These are phyloP conservation scores for Solanum chiquidenum DNA, from an alignment of 257 asterid species.

Conservation along the genomic window DNA sequence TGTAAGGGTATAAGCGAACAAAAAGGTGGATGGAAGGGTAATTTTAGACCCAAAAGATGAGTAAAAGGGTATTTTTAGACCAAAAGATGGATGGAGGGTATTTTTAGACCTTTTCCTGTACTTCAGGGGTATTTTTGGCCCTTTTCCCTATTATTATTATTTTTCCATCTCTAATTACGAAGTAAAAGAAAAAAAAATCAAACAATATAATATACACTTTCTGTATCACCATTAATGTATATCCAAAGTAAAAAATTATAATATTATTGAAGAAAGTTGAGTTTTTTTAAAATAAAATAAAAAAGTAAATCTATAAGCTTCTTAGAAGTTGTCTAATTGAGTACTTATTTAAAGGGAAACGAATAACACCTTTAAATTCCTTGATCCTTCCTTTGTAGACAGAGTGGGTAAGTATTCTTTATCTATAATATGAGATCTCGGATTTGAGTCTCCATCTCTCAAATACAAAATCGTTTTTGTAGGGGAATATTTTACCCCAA, in stretches of 20 bases:
- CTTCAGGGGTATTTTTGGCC: not conserved
- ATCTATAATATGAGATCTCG: too few species aligned
- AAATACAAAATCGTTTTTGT: too few species aligned
- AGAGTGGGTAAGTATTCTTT: not conserved
- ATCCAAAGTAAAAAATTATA: constrained; percentile 12
- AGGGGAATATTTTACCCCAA: too few species aligned
- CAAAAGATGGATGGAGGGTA: too few species aligned
- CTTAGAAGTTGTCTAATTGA: constrained; percentile 20
- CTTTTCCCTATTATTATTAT: not conserved
- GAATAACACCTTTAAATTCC: constrained; percentile 11
- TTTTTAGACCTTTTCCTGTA: too few species aligned
- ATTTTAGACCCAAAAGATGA: too few species aligned
- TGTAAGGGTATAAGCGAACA: too few species aligned
- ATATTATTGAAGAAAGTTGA: not conserved
- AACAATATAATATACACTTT: not conserved
- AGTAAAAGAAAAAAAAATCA: not conserved
- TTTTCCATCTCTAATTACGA: not conserved
- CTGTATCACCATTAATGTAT: constrained; percentile 2
- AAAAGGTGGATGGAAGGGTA: too few species aligned
- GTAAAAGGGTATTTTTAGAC: too few species aligned
- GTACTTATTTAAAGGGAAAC: not conserved
- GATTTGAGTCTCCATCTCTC: too few species aligned
- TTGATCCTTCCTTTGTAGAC: constrained; percentile 17
- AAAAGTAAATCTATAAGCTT: constrained; percentile 7
- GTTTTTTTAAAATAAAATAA: too few species aligned